Base-by-base conservation (phyloP, 2,329 filamentous ascomycete genomes). In the Knoxdaviesia proteae region DNA sequence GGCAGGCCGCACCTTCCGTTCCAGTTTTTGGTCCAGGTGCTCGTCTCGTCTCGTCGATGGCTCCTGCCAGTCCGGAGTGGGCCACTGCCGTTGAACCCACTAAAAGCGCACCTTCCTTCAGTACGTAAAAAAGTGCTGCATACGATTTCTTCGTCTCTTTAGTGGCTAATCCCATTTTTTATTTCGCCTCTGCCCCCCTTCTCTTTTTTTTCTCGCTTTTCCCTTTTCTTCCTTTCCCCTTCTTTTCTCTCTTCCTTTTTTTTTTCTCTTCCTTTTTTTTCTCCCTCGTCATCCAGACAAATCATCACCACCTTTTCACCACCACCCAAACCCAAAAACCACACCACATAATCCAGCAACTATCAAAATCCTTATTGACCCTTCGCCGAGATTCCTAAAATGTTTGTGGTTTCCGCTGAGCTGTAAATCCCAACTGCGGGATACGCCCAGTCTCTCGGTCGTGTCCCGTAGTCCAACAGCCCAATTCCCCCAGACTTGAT, bases 341-440 rank as follows among this genome's bases (percentile, higher is more conserved):
- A 52, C 50, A 38, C 7, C 35, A n/a, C 36, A 9, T 36, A 8
- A 5, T 31, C 11, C 39, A n/a, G 11, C 39, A 32, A 40, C 34
- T 34, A 32, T 40, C 32, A 34, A 8, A 40, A 33, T 39, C 30
- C 42, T 56, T 34, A 41, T 35, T 38, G 20, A 67, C 71, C 74
- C 77, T 79, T 77, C 68, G 77, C 81, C 78, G 76, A 80, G 67
- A 68, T 54, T 64, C 20, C 34, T 42, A 42, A 51, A 59, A 78
- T 77, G 72, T 74, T 74, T 73, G 74, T 69, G 77, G 76, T 78
- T 69, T 67, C 80, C 78, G 78, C 76, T 82, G 79, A 80, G 80
- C 82, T 88, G 80, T 92, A 86, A 87, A 84, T 73, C 64, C 72
- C 76, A 77, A 78, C 80, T 86, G 75, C 77, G 77, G 76, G 74